These are phyloP conservation scores for Cyclostephanos invisitatus DNA, from an alignment of 108 stramenopile genomes.

Conservation along the genomic window DNA sequence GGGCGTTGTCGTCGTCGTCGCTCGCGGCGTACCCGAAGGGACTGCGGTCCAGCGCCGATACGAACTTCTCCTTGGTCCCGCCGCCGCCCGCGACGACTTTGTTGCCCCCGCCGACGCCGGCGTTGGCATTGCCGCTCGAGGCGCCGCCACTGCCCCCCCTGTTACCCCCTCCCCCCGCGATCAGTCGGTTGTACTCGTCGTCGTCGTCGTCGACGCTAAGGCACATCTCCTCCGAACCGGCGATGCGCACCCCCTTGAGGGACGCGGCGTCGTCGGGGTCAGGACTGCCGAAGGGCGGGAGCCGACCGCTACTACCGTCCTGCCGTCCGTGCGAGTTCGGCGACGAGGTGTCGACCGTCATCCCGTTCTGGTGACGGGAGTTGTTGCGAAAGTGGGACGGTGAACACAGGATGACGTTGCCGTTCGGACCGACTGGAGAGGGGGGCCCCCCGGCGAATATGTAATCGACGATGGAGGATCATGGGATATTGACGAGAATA, in stretches of 20 bases:
- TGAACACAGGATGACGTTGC: background rate
- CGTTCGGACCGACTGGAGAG: background rate
- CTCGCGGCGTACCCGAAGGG: slow-evolving; percentile 31
- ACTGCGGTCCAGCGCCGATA: slow-evolving; percentile 30
- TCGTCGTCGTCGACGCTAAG: slow-evolving; percentile 79
- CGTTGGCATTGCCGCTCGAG: background rate
- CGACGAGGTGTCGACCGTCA: slow-evolving; percentile 2
- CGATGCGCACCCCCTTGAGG: slow-evolving; percentile 17
- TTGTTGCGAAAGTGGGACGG: background rate
- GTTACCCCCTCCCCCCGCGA: slow-evolving; percentile 32
- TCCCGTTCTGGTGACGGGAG: background rate
- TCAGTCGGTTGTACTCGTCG: slow-evolving; percentile 69
- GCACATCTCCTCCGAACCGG: slow-evolving; percentile 24
- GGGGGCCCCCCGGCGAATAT: too few relatives aligned
- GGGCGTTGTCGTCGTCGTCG: slow-evolving; percentile 51
- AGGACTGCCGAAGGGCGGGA: background rate
- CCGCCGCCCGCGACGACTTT: slow-evolving; percentile 5
- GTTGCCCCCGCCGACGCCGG: background rate
- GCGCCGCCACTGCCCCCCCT: slow-evolving; percentile 7
- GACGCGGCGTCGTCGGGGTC: slow-evolving; percentile 20
- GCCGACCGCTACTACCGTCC: background rate
- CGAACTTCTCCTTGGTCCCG: slow-evolving; percentile 11
- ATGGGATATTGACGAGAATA: background rate
- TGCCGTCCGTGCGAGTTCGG: background rate
- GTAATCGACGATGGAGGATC: background rate